Evolutionary conservation across 2,329 filamentous ascomycete species (phyloP), one percentile per base, ranked within the genome.

Genomic region (Ilyonectria destructans): DNA sequence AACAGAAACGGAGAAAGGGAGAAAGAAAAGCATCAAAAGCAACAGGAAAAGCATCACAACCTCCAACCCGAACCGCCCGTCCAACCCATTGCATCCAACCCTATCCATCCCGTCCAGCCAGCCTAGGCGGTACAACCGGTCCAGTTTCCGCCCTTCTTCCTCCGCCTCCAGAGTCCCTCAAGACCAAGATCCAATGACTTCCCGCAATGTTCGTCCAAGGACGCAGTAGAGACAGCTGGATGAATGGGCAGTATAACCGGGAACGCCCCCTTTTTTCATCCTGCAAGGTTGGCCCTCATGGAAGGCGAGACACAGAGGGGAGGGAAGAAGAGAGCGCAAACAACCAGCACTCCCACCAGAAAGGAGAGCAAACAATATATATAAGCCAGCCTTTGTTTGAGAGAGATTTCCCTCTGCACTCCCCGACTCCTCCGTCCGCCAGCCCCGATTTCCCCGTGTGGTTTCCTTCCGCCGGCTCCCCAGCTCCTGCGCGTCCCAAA

Each of bases 401-500:
- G 70, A 69, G 60, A 70, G 48, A 68, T 63, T 62, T 72, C 65
- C 71, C 67, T 66, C 69, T 77, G 67, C 70, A 74, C 73, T 77
- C 75, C 75, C 73, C 71, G 75, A 77, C 75, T 77, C 75, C 75
- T 74, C 69, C 58, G 58, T 71, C 71, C 71, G 66, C 71, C 68
- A 61, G 65, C 68, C 68, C 64, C 57, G 59, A 40, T 65, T 63
- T 65, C 64, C 64, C 56, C 33, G 49, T 65, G 40, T 57, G 46
- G 56, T 59, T 68, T 62, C 63, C 75, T 74, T 74, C 72, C 37
- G 71, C 75, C 72, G 63, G 74, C 74, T 74, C 76, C 75, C 71
- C 72, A 72, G 71, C 73, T 74, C 74, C 75, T 63, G 70, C 70
- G 56, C 61, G 66, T 76, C 71, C 72, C 66, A 75, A 74, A 69